phyloP scores from a whole-genome alignment of 768 basidiomycete species.

The Rhodotorula graminis region DNA sequence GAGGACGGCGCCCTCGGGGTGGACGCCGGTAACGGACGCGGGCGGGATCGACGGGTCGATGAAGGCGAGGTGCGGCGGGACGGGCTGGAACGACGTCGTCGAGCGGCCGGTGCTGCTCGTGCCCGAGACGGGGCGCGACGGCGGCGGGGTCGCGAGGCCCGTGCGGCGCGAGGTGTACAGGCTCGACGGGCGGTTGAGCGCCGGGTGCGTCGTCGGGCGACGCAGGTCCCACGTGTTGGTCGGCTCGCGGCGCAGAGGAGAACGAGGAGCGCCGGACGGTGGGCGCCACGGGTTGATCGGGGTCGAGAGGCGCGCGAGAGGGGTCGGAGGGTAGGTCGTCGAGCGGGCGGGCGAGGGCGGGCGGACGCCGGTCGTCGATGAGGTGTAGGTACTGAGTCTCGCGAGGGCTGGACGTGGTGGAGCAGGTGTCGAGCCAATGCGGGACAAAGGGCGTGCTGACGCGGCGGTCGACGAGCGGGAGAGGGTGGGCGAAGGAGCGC shows the following conservation, averaged over 20 bases:
- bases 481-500: background rate
- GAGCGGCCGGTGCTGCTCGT: too few species aligned
- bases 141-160: background rate
- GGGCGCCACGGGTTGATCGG: too few species aligned
- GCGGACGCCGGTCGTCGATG: background rate
- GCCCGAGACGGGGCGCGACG: background rate
- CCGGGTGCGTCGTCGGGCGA: too few species aligned
- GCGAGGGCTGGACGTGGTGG: background rate
- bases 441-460: background rate
- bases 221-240: too few species aligned
- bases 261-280: background rate
- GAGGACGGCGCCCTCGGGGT: background rate
- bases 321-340: too few species aligned
- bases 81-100: background rate
- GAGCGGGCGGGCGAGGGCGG: background rate
- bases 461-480: background rate
- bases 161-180: background rate
- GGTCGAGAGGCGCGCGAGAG: background rate
- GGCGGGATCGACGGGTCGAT: conserved; percentile 1
- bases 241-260: background rate
- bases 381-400: background rate
- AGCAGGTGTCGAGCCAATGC: background rate
- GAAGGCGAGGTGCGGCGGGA: background rate
- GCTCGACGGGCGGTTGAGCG: background rate
- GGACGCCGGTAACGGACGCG: background rate